phyloP scores from a whole-genome alignment of 306 rosid species.

The Trichosanthes cucumerina region DNA sequence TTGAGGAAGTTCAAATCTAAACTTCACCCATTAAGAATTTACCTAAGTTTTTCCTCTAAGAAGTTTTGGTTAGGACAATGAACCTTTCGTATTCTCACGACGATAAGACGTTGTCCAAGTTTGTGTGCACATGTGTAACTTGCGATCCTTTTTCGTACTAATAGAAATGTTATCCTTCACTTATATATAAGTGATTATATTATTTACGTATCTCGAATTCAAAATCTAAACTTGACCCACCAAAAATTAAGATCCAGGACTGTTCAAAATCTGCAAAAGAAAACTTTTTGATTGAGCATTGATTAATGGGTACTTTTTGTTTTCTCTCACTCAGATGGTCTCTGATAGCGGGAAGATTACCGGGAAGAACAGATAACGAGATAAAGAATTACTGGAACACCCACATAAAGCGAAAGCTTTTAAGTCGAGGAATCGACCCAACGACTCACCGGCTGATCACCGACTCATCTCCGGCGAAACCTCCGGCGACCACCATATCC shows the following conservation, averaged over 20 bases:
- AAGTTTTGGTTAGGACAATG: too few species aligned
- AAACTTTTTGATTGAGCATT: background rate
- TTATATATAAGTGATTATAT: too few species aligned
- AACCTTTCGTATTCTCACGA: too few species aligned
- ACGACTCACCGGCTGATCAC: slow-evolving; percentile 67
- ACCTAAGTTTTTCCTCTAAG: too few species aligned
- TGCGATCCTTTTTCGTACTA: too few species aligned
- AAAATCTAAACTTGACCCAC: background rate
- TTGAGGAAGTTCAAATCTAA: too few species aligned
- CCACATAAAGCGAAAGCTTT: slow-evolving; percentile 88
- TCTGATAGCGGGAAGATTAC: slow-evolving; percentile 82
- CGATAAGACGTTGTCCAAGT: too few species aligned
- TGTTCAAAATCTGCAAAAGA: background rate
- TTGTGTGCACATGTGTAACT: too few species aligned
- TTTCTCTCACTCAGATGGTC: slow-evolving; percentile 55
- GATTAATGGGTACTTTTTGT: slow-evolving; percentile 21
- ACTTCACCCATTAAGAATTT: too few species aligned
- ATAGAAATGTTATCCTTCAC: too few species aligned
- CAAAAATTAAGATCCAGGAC: background rate
- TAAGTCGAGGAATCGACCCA: slow-evolving; percentile 92
- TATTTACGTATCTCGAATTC: background rate
- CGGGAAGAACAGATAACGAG: slow-evolving; percentile 95
- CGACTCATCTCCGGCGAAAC: slow-evolving; percentile 26
- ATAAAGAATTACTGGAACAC: slow-evolving; percentile 98
- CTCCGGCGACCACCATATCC: slow-evolving; percentile 29